Percentiles rank a stretch among this genome's conserved stretches.
These are phyloP conservation scores for Coemansia sp. DNA, from an alignment of 192 early-diverging fungal species.

Conservation along the genomic window DNA sequence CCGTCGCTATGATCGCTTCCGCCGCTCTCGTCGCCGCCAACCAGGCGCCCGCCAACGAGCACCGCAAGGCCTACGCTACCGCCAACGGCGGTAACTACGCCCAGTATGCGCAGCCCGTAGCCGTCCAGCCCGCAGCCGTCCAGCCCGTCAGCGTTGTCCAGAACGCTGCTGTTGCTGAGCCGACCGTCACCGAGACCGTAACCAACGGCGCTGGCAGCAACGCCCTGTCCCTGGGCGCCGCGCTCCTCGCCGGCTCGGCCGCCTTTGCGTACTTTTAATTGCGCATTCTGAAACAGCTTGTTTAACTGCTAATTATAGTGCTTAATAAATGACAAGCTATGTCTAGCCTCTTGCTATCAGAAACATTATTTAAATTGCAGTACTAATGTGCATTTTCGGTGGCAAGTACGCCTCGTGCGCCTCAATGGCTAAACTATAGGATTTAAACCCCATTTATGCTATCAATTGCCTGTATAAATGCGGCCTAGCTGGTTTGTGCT, in stretches of 20 bases:
- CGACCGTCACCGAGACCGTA: conserved; percentile 41
- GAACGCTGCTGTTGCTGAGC: conserved; percentile 32
- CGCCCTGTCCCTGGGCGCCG: conserved; percentile 29
- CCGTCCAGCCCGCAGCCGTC: conserved; percentile 5
- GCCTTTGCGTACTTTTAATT: conserved; percentile 23
- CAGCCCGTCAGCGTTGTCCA: conserved; percentile 39
- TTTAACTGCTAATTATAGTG: neutral
- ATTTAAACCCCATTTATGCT: neutral
- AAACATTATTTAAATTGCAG: neutral
- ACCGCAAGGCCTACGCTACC: conserved; percentile 43
- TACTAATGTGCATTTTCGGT: neutral
- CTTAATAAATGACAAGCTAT: neutral
- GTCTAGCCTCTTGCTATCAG: too few species aligned
- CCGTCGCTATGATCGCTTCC: conserved; percentile 22
- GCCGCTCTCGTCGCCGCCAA: conserved; percentile 28
- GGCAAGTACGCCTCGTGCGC: neutral
- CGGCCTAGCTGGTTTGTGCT: neutral
- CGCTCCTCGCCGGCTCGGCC: conserved; percentile 23
- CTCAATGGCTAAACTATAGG: neutral
- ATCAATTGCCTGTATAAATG: neutral
- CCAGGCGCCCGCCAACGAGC: conserved; percentile 15
- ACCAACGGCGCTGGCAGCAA: conserved; percentile 43
- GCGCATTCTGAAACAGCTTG: neutral
- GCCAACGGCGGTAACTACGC: conserved; percentile 13
- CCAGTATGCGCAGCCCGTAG: neutral